Percentiles rank a stretch among this genome's conserved stretches.
Evolutionary conservation across 1,284 basidiomycete species (phyloP).

Genomic region (Erythrobasidium hasegawianum): DNA sequence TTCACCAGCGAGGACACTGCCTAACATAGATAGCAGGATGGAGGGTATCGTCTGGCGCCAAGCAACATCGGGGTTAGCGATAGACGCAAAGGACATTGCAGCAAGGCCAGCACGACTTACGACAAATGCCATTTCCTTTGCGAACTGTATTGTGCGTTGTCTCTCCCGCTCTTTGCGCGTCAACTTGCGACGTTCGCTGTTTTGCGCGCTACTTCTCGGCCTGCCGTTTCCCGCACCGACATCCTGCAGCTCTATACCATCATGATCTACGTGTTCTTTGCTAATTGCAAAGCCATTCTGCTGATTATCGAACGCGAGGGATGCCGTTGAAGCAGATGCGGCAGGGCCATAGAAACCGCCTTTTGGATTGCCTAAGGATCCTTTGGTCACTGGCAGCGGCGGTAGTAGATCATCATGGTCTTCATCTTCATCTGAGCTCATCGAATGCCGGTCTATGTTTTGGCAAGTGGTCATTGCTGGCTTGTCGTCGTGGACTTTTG

Average conservation of each 20-base stretch:
- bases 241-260: constrained; percentile 2
- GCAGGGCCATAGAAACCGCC: no score
- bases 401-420: no score
- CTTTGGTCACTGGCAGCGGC: no score
- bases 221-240: neutral
- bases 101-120: constrained; percentile 20
- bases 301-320: no score
- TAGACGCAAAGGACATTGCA: neutral
- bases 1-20: constrained; percentile 41
- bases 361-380: no score
- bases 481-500: neutral
- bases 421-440: no score
- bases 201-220: neutral
- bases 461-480: no score
- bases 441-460: no score
- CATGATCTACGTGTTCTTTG: neutral
- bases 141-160: constrained; percentile 30
- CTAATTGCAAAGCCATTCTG: no score
- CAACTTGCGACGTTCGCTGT: constrained; percentile 6
- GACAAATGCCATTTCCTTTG: constrained; percentile 38
- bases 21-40: constrained; percentile 40
- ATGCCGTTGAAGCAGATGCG: no score
- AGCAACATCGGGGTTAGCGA: neutral
- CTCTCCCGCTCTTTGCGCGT: constrained; percentile 27
- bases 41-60: constrained; percentile 41